Conservation (phyloP, 202 grass and related monocot species). For the Panicum virgatum region DNA sequence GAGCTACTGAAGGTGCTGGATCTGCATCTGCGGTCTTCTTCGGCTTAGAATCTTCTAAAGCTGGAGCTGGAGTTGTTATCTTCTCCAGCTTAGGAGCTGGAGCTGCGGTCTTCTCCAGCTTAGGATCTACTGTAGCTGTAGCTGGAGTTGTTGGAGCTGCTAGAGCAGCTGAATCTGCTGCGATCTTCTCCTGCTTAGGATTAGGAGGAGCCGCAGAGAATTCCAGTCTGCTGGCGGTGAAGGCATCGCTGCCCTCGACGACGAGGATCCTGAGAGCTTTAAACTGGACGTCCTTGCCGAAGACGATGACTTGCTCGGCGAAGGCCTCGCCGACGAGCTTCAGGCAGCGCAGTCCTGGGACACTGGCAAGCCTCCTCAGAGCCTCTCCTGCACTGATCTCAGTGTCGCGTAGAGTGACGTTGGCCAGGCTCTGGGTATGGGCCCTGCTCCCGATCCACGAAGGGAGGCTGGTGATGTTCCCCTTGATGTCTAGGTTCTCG, state of each 20-base stretch:
- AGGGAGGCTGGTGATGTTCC: neutral
- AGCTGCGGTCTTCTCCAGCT: too few species aligned
- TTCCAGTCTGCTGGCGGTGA: too few species aligned
- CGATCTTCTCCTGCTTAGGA: too few species aligned
- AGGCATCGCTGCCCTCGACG: neutral
- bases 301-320: neutral
- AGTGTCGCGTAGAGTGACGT: neutral
- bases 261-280: neutral
- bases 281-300: neutral
- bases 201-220: too few species aligned
- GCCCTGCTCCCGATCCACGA: neutral
- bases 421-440: neutral
- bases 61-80: too few species aligned
- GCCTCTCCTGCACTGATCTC: rapidly evolving
- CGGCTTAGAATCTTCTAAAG: too few species aligned
- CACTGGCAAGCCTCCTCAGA: neutral
- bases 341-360: neutral
- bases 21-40: too few species aligned
- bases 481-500: slow-evolving; percentile 9
- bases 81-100: too few species aligned
- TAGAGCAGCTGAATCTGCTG: too few species aligned
- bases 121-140: too few species aligned
- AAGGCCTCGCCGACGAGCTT: neutral
- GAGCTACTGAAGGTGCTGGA: too few species aligned
- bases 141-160: too few species aligned